Conservation (phyloP, 768 basidiomycete species). For the Rhizopogon roseolus region DNA sequence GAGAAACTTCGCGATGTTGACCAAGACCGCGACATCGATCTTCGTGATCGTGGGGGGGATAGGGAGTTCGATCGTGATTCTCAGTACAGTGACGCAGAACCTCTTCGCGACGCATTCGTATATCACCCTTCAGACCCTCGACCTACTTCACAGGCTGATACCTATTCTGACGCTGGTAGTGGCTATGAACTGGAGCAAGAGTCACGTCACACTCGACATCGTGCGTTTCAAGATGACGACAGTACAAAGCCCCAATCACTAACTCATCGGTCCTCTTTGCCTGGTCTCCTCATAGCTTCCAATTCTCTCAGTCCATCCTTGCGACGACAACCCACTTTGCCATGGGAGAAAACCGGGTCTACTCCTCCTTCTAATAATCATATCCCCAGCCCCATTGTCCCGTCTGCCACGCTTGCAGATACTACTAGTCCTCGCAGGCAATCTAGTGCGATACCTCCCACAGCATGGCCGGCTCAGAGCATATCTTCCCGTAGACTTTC, state of each 20-base stretch:
- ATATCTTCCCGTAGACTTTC: slow-evolving; percentile 77
- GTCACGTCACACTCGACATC: slow-evolving; percentile 65
- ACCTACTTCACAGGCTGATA: slow-evolving; percentile 57
- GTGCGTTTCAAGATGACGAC: slow-evolving; percentile 57
- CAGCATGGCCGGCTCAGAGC: slow-evolving; percentile 52
- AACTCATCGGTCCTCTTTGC: slow-evolving; percentile 51
- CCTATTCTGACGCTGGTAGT: slow-evolving; percentile 62
- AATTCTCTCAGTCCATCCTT: slow-evolving; percentile 64
- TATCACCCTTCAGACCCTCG: slow-evolving; percentile 55
- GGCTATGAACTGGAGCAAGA: slow-evolving; percentile 73
- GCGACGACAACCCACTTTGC: slow-evolving; percentile 59
- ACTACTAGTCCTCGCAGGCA: slow-evolving; percentile 63
- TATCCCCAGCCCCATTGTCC: slow-evolving; percentile 58
- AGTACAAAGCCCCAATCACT: slow-evolving; percentile 31
- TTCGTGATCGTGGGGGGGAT: slow-evolving; percentile 41
- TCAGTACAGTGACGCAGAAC: slow-evolving; percentile 50
- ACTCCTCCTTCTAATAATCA: slow-evolving; percentile 53
- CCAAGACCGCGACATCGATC: slow-evolving; percentile 57
- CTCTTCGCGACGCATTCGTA: slow-evolving; percentile 56
- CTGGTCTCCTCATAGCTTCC: slow-evolving; percentile 59
- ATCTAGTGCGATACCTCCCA: slow-evolving; percentile 40
- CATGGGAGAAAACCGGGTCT: slow-evolving; percentile 53
- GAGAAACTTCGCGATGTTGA: slow-evolving; percentile 79
- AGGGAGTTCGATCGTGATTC: slow-evolving; percentile 55
- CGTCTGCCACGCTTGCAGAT: slow-evolving; percentile 58